These are phyloP conservation scores for Fusarium succisae DNA, from an alignment of 2,329 filamentous ascomycete species.

Conservation along the genomic window DNA sequence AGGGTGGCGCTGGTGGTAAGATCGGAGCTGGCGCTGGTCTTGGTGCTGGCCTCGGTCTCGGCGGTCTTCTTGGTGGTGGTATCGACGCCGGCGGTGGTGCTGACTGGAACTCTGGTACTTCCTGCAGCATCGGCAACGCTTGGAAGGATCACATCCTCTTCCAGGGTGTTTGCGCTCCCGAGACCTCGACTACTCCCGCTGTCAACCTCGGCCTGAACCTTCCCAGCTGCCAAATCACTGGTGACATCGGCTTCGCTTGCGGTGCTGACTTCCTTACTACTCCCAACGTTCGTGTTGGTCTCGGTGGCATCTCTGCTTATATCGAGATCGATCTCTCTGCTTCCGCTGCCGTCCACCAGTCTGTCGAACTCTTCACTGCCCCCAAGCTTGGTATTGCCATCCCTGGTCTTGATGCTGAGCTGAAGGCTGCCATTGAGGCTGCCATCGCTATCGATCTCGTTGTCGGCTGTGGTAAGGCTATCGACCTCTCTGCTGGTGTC, in stretches of 20 bases:
- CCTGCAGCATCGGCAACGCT: conserved; percentile 26
- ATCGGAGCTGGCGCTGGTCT: not conserved
- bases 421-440: conserved; percentile 59
- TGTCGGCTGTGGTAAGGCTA: conserved; percentile 55
- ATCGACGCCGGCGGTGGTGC: conserved; percentile 1
- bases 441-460: conserved; percentile 63
- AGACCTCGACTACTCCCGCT: conserved; percentile 31
- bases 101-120: conserved; percentile 12
- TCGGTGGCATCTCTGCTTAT: conserved; percentile 61
- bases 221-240: conserved; percentile 54
- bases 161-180: conserved; percentile 28
- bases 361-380: conserved; percentile 58
- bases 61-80: conserved; percentile 5
- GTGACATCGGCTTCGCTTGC: conserved; percentile 56
- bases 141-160: conserved; percentile 33
- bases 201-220: conserved; percentile 40
- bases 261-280: conserved; percentile 51
- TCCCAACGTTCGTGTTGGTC: conserved; percentile 56
- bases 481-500: conserved; percentile 58
- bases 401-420: conserved; percentile 48
- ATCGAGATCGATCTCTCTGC: conserved; percentile 59
- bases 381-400: conserved; percentile 52
- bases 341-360: conserved; percentile 57
- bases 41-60: not conserved
- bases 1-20: not conserved